Conservation (phyloP, 305 asterid species). For the Andrographis paniculata region DNA sequence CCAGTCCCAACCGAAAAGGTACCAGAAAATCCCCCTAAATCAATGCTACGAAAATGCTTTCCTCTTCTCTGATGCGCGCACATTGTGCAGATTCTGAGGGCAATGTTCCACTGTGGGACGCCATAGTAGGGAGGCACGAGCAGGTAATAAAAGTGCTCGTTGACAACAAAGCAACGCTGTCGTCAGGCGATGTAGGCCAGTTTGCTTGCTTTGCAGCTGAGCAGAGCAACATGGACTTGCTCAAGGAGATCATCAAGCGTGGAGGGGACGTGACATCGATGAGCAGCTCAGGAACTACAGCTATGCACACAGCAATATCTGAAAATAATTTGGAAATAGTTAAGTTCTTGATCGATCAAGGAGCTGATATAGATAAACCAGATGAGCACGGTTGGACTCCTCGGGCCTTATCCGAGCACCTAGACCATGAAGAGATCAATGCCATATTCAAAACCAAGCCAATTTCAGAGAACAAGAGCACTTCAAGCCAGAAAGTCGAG, state of each 20-base stretch:
- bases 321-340: slow-evolving; percentile 53
- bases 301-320: slow-evolving; percentile 65
- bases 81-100: slow-evolving; percentile 66
- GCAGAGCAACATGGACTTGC: slow-evolving; percentile 52
- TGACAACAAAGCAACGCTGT: slow-evolving; percentile 55
- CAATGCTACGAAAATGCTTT: not conserved
- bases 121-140: slow-evolving; percentile 49
- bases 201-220: slow-evolving; percentile 59
- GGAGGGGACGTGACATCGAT: slow-evolving; percentile 54
- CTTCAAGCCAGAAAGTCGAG: slow-evolving; percentile 7
- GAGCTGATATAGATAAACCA: slow-evolving; percentile 52
- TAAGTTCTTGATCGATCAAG: slow-evolving; percentile 47
- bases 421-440: slow-evolving; percentile 48
- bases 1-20: slow-evolving; percentile 78
- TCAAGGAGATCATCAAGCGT: slow-evolving; percentile 37
- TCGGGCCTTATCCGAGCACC: slow-evolving; percentile 56
- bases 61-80: not conserved
- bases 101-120: slow-evolving; percentile 75
- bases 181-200: slow-evolving; percentile 55
- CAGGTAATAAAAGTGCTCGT: slow-evolving; percentile 33
- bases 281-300: slow-evolving; percentile 51
- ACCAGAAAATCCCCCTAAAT: not conserved
- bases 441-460: slow-evolving; percentile 31
- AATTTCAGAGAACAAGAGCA: slow-evolving; percentile 11
- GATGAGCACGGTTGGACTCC: slow-evolving; percentile 72